Conservation (phyloP, 2,329 filamentous ascomycete species). For the Colletotrichum abscissum region DNA sequence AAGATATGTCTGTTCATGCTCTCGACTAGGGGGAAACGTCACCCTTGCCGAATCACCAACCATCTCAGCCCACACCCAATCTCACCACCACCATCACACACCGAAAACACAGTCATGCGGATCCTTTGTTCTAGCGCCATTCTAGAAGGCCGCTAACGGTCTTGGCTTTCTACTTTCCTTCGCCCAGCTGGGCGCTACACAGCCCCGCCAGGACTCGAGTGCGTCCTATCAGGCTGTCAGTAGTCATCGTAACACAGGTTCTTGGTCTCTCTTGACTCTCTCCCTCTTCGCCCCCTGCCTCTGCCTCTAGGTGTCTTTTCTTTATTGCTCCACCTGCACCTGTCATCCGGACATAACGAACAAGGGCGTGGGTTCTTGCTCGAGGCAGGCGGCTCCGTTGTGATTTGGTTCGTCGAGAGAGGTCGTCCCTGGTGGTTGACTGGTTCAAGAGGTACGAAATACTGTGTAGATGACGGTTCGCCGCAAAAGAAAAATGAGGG, state of each 20-base stretch:
- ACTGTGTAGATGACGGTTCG: not conserved
- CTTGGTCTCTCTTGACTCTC: not conserved
- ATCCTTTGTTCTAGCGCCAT: conserved; percentile 36
- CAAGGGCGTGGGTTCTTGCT: not conserved
- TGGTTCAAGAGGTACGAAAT: not conserved
- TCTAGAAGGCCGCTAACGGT: conserved; percentile 26
- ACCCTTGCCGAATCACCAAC: not conserved
- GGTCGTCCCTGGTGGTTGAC: not conserved
- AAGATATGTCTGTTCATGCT: not conserved
- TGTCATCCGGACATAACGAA: conserved; percentile 25
- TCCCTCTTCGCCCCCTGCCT: not conserved
- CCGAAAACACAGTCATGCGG: not conserved
- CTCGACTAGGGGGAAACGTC: not conserved
- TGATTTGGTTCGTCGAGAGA: conserved; percentile 16
- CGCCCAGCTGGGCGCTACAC: not conserved
- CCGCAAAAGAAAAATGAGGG: not conserved
- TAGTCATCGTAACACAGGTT: too few species aligned
- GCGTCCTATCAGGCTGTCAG: not conserved
- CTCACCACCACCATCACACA: conserved; percentile 9
- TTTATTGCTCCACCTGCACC: not conserved
- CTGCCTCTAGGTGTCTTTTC: not conserved
- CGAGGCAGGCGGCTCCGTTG: not conserved
- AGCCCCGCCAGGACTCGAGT: not conserved
- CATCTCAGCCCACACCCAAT: not conserved
- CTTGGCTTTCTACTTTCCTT: not conserved